Percentiles rank a stretch among this genome's conserved stretches.
phyloP scores from a whole-genome alignment of 2,329 filamentous ascomycete genomes.

The Emericellopsis cladophorae region DNA sequence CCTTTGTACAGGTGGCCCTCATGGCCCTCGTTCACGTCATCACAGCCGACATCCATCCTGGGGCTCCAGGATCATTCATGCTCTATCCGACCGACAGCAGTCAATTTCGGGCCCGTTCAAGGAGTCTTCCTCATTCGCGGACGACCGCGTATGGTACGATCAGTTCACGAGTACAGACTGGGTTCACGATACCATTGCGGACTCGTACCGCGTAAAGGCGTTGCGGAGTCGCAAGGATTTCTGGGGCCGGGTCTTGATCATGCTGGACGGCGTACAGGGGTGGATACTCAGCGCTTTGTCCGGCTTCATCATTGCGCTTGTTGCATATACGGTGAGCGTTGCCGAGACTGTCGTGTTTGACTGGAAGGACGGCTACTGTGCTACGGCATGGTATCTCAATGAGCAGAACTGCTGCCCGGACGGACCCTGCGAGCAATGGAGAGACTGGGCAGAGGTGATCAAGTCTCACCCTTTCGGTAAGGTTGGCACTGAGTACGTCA shows the following conservation, averaged over 20 bases:
- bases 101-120: constrained; percentile 49
- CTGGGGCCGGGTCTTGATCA: constrained; percentile 61
- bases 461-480: constrained; percentile 29
- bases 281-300: constrained; percentile 91
- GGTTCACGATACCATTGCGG: constrained; percentile 95
- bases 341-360: constrained; percentile 80
- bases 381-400: constrained; percentile 55
- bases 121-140: constrained; percentile 47
- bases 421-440: constrained; percentile 41
- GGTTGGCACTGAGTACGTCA: constrained; percentile 60
- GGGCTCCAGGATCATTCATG: constrained; percentile 48
- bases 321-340: constrained; percentile 84
- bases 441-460: constrained; percentile 39
- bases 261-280: constrained; percentile 80
- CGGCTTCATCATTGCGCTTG: constrained; percentile 68
- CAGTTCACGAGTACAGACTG: constrained; percentile 96
- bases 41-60: constrained; percentile 47
- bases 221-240: constrained; percentile 74
- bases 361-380: constrained; percentile 81
- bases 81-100: constrained; percentile 39
- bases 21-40: constrained; percentile 25
- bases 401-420: constrained; percentile 52
- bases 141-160: constrained; percentile 96
- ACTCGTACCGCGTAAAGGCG: constrained; percentile 78
- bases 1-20: constrained; percentile 9